phyloP scores from a whole-genome alignment of 495 filamentous ascomycete genomes.

The Margaritispora aquatica region DNA sequence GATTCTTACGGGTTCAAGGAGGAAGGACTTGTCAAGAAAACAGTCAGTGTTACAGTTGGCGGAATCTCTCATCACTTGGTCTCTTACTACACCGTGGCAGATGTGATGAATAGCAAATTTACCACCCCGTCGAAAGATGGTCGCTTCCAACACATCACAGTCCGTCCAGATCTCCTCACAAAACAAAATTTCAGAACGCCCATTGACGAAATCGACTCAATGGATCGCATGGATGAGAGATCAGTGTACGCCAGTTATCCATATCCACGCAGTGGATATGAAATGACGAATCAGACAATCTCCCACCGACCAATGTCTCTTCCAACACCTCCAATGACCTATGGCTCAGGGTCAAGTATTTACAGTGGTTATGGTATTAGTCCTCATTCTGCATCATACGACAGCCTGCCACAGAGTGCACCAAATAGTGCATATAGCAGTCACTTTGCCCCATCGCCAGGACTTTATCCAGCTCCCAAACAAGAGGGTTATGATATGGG shows the following conservation, averaged over 20 bases:
- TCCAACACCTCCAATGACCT: conserved; percentile 19
- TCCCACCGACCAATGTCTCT: conserved; percentile 17
- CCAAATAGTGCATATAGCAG: conserved; percentile 5
- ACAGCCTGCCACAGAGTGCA: background rate
- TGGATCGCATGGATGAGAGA: conserved; percentile 36
- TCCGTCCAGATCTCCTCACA: conserved; percentile 52
- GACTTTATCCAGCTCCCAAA: conserved; percentile 15
- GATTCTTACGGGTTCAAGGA: conserved; percentile 87
- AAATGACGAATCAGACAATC: conserved; percentile 22
- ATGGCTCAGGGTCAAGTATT: conserved; percentile 3
- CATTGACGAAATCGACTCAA: conserved; percentile 47
- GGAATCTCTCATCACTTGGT: conserved; percentile 75
- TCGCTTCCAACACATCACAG: conserved; percentile 45
- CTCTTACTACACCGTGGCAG: conserved; percentile 78
- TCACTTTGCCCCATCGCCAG: conserved; percentile 11
- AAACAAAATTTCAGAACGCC: conserved; percentile 67
- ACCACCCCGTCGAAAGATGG: conserved; percentile 54
- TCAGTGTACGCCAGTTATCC: conserved; percentile 16
- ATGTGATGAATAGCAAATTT: conserved; percentile 59
- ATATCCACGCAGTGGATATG: conserved; percentile 17
- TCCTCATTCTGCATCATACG: conserved; percentile 5
- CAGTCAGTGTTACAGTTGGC: conserved; percentile 68
- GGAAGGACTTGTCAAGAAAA: conserved; percentile 85
- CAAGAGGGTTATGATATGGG: conserved; percentile 16
- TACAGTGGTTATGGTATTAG: conserved; percentile 14